Percentiles rank a stretch among this genome's conserved stretches.
Conservation (phyloP, 345 rosid species). For the Turritis glabra region DNA sequence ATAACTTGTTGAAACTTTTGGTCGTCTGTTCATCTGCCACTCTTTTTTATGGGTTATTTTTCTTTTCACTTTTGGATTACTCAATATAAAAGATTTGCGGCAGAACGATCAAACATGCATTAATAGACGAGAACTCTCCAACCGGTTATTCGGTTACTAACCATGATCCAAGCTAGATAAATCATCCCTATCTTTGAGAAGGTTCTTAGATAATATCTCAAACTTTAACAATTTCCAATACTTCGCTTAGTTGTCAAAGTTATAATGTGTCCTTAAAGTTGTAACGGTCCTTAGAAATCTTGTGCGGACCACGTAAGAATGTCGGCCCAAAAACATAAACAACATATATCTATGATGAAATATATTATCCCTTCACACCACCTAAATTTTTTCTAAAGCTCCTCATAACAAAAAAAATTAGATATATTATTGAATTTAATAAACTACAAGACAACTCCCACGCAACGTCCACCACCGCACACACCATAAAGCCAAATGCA, state of each 20-base stretch:
- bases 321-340: background rate
- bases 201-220: too few relatives aligned
- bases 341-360: background rate
- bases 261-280: background rate
- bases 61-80: too few relatives aligned
- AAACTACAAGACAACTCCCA: background rate
- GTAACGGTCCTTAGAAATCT: background rate
- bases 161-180: too few relatives aligned
- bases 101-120: too few relatives aligned
- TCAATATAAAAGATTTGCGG: too few relatives aligned
- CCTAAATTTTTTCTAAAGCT: background rate
- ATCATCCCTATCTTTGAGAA: too few relatives aligned
- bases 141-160: too few relatives aligned
- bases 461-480: background rate
- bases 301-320: constrained; percentile 2
- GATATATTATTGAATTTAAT: background rate
- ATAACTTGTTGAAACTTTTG: too few relatives aligned
- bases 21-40: too few relatives aligned
- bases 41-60: too few relatives aligned
- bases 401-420: background rate
- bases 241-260: background rate
- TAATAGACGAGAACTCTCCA: too few relatives aligned
- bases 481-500: background rate
- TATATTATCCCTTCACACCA: background rate
- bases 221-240: too few relatives aligned